phyloP scores from a whole-genome alignment of 768 basidiomycete species.

The Floccularia luteovirens region DNA sequence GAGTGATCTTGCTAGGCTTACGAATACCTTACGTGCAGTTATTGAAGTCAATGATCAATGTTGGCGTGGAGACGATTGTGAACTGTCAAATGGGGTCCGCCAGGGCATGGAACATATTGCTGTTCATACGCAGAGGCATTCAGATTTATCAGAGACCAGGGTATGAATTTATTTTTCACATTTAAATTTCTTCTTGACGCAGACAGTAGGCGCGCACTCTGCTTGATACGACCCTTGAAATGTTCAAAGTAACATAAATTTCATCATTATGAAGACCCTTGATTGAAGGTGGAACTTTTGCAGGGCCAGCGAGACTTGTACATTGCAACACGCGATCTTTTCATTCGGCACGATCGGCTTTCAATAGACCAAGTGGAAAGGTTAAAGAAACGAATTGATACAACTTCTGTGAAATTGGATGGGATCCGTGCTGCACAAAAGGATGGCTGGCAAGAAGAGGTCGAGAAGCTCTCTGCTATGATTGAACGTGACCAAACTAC shows the following conservation, averaged over 20 bases:
- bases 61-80: constrained; percentile 81
- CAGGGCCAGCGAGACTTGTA: constrained; percentile 82
- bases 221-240: constrained; percentile 65
- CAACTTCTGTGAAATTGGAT: constrained; percentile 70
- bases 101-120: constrained; percentile 64
- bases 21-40: constrained; percentile 73
- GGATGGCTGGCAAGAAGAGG: constrained; percentile 83
- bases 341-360: constrained; percentile 82
- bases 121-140: constrained; percentile 58
- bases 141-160: constrained; percentile 67
- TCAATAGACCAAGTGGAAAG: constrained; percentile 85
- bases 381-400: constrained; percentile 80
- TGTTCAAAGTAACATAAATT: constrained; percentile 51
- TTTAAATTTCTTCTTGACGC: constrained; percentile 3
- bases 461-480: constrained; percentile 58
- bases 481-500: constrained; percentile 85
- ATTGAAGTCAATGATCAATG: constrained; percentile 74
- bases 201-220: constrained; percentile 47
- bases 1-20: constrained; percentile 79
- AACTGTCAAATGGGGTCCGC: constrained; percentile 71
- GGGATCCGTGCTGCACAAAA: constrained; percentile 60
- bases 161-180: constrained; percentile 29
- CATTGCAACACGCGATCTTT: constrained; percentile 79
- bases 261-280: constrained; percentile 1
- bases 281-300: constrained; percentile 6